These are phyloP conservation scores for Podila epicladia DNA, from an alignment of 192 early-diverging fungal species.

Conservation along the genomic window DNA sequence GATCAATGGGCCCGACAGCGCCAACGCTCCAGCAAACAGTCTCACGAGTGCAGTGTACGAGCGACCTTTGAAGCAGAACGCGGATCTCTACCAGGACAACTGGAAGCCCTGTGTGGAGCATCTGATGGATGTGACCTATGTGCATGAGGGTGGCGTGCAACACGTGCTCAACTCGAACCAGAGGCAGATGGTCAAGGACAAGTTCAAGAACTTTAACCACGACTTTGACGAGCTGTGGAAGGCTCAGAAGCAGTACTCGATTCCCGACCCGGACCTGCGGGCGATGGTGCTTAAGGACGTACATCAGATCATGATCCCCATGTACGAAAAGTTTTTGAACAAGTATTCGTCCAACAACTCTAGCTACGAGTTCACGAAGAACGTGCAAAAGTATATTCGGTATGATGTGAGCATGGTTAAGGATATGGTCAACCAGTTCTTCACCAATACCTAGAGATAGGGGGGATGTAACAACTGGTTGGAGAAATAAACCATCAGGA, in stretches of 20 bases:
- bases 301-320: constrained; percentile 76
- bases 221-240: constrained; percentile 81
- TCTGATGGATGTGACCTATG: constrained; percentile 78
- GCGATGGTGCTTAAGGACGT: constrained; percentile 75
- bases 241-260: constrained; percentile 75
- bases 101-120: constrained; percentile 82
- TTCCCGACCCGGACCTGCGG: constrained; percentile 84
- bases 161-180: constrained; percentile 73
- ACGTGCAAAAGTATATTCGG: constrained; percentile 82
- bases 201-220: constrained; percentile 88
- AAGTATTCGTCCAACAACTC: constrained; percentile 57
- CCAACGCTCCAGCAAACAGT: constrained; percentile 1
- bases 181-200: constrained; percentile 80
- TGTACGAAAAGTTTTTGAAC: constrained; percentile 81
- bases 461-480: too few species aligned
- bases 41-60: constrained; percentile 32
- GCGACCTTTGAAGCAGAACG: constrained; percentile 43
- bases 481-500: too few species aligned
- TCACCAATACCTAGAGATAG: constrained; percentile 44
- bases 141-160: constrained; percentile 69
- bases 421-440: constrained; percentile 73
- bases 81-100: constrained; percentile 64
- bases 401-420: constrained; percentile 76
- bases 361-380: constrained; percentile 82
- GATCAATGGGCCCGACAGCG: constrained; percentile 29